These are phyloP conservation scores for Colletotrichum theobromicola DNA, from an alignment of 2,329 filamentous ascomycete species.

Conservation along the genomic window DNA sequence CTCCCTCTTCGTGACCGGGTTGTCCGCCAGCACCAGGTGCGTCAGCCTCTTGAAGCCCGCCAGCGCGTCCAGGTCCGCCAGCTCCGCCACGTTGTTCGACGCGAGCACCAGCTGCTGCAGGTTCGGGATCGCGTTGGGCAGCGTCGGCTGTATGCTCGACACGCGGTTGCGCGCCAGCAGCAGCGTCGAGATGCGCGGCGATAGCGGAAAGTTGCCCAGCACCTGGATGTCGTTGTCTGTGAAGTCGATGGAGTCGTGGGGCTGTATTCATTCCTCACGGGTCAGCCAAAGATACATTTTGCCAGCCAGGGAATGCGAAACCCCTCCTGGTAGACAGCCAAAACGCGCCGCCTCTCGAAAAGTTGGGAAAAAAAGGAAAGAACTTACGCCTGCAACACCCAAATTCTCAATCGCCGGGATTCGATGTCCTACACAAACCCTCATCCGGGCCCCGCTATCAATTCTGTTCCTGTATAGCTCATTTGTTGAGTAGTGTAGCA, in stretches of 20 bases:
- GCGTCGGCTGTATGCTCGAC: constrained; percentile 75
- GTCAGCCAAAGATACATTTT: no score
- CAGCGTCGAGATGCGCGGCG: constrained; percentile 84
- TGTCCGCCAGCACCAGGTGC: constrained; percentile 82
- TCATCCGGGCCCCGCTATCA: constrained; percentile 71
- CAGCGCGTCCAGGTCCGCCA: constrained; percentile 88
- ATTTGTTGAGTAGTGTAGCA: constrained; percentile 75
- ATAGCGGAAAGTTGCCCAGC: constrained; percentile 91
- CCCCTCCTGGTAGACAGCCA: neutral
- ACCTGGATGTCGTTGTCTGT: constrained; percentile 96
- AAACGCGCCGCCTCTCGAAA: neutral
- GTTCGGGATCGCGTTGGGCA: constrained; percentile 80
- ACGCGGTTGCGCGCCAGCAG: constrained; percentile 91
- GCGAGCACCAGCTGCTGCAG: constrained; percentile 83
- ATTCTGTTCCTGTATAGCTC: constrained; percentile 67
- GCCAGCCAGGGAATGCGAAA: no score
- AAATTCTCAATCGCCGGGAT: constrained; percentile 98
- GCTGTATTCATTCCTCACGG: constrained; percentile 51
- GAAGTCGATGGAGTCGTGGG: constrained; percentile 96
- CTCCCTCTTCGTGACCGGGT: constrained; percentile 93
- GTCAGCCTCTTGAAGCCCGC: constrained; percentile 72
- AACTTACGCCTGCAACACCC: constrained; percentile 86
- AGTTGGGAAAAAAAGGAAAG: neutral
- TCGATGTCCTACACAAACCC: constrained; percentile 81
- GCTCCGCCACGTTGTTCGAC: constrained; percentile 80